These are phyloP conservation scores for Patellifolia procumbens DNA, from an alignment of 179 eudicot species.

Conservation along the genomic window DNA sequence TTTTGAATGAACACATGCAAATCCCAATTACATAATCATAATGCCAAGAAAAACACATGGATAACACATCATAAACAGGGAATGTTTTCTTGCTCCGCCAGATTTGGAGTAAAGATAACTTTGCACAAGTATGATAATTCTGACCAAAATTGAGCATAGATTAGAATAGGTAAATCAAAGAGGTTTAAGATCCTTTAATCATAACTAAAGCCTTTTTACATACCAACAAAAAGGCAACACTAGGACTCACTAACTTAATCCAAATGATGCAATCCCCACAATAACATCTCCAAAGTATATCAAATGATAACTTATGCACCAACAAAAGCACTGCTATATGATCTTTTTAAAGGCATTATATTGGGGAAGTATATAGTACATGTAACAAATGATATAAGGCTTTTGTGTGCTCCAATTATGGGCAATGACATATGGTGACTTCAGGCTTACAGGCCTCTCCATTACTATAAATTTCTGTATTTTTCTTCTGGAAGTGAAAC, in stretches of 20 bases:
- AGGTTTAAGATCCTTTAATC: slow-evolving; percentile 3
- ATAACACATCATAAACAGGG: too few relatives aligned
- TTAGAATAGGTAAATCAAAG: slow-evolving; percentile 5
- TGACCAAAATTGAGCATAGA: background rate
- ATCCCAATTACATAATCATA: background rate
- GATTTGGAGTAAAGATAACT: slow-evolving; percentile 2
- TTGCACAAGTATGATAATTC: background rate
- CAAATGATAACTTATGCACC: slow-evolving; percentile 20
- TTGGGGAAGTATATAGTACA: background rate
- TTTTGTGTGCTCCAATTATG: slow-evolving; percentile 28
- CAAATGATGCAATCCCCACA: slow-evolving; percentile 1
- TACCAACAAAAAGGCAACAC: background rate
- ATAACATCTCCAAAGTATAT: slow-evolving; percentile 2
- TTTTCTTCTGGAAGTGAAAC: slow-evolving; percentile 1
- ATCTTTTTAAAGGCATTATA: slow-evolving; percentile 6
- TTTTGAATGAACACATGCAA: background rate
- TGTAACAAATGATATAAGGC: background rate
- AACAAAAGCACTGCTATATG: slow-evolving; percentile 7
- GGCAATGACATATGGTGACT: slow-evolving; percentile 36
- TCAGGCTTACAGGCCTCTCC: slow-evolving; percentile 21
- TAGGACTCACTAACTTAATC: background rate
- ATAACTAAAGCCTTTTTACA: background rate
- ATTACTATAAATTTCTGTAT: slow-evolving; percentile 2
- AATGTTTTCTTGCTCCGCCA: background rate
- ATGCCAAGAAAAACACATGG: background rate